Conservation (phyloP, 2,329 filamentous ascomycete genomes). For the Pseudocercospora cruenta region DNA sequence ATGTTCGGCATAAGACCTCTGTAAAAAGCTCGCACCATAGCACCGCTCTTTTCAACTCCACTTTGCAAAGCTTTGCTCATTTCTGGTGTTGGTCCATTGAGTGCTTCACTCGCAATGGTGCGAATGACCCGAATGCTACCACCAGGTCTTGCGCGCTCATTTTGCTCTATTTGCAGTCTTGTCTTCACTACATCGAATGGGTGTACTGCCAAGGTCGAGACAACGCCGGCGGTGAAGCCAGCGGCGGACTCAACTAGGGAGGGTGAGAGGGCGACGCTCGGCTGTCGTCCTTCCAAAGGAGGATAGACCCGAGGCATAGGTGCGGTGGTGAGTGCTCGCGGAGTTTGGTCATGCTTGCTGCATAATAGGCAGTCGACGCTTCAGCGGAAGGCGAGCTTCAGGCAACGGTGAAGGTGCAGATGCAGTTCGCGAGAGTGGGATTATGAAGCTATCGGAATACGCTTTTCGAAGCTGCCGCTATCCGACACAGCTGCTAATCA, state of each 20-base stretch:
- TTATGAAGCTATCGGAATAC: neutral
- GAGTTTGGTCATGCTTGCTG: slow-evolving; percentile 5
- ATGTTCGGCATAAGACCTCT: slow-evolving; percentile 88
- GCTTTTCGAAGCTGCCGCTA: neutral
- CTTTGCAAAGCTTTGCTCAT: slow-evolving; percentile 7
- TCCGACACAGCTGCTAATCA: neutral
- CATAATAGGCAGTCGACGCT: slow-evolving; percentile 1
- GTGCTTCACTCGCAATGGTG: slow-evolving; percentile 34
- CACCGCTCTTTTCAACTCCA: slow-evolving; percentile 14
- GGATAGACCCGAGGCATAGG: slow-evolving; percentile 55
- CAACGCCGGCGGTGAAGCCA: slow-evolving; percentile 83
- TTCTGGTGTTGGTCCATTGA: slow-evolving; percentile 20
- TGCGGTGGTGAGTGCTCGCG: slow-evolving; percentile 9
- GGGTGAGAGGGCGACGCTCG: slow-evolving; percentile 66
- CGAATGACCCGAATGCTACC: slow-evolving; percentile 34
- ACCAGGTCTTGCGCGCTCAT: slow-evolving; percentile 29
- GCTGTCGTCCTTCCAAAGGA: slow-evolving; percentile 48
- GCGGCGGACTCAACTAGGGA: slow-evolving; percentile 85
- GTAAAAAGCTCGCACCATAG: slow-evolving; percentile 66
- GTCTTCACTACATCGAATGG: slow-evolving; percentile 97
- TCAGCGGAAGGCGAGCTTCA: slow-evolving; percentile 1
- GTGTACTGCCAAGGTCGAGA: slow-evolving; percentile 85
- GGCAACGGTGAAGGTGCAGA: neutral
- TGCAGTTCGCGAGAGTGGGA: neutral
- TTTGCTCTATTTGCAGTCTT: slow-evolving; percentile 68